Conservation (phyloP, 768 basidiomycete species). For the Suillus spraguei region DNA sequence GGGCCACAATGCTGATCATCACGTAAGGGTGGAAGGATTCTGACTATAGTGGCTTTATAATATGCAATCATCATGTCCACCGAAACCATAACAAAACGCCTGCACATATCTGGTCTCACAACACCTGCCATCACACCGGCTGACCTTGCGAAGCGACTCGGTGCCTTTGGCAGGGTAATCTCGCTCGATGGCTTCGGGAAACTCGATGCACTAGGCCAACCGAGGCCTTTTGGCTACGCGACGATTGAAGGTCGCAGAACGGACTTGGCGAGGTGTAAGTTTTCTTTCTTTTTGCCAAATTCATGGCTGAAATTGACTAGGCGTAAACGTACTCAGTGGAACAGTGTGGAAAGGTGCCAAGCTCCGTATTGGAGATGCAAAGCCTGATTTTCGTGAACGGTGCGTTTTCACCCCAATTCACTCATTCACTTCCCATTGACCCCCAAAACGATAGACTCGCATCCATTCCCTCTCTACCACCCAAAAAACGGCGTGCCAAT, state of each 20-base stretch:
- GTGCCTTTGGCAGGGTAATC: slow-evolving; percentile 68
- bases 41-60: too few species aligned
- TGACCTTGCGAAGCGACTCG: slow-evolving; percentile 61
- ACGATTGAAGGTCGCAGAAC: slow-evolving; percentile 65
- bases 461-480: slow-evolving; percentile 28
- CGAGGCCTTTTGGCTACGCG: slow-evolving; percentile 72
- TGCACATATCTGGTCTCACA: slow-evolving; percentile 78
- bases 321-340: slow-evolving; percentile 76
- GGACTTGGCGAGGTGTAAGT: slow-evolving; percentile 67
- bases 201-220: slow-evolving; percentile 63
- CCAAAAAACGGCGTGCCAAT: slow-evolving; percentile 44
- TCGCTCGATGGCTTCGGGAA: slow-evolving; percentile 71
- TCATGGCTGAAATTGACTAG: slow-evolving; percentile 37
- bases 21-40: too few species aligned
- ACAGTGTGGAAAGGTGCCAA: slow-evolving; percentile 90
- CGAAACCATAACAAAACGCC: slow-evolving; percentile 47
- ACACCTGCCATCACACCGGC: slow-evolving; percentile 60
- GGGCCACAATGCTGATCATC: too few species aligned
- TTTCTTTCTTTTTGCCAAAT: not conserved
- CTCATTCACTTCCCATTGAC: slow-evolving; percentile 2
- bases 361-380: slow-evolving; percentile 82
- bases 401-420: slow-evolving; percentile 24
- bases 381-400: slow-evolving; percentile 71
- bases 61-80: slow-evolving; percentile 1
- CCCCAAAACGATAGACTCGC: slow-evolving; percentile 12